phyloP scores from a whole-genome alignment of 805 yeast genomes.

The Cyberlindnera japonica region DNA sequence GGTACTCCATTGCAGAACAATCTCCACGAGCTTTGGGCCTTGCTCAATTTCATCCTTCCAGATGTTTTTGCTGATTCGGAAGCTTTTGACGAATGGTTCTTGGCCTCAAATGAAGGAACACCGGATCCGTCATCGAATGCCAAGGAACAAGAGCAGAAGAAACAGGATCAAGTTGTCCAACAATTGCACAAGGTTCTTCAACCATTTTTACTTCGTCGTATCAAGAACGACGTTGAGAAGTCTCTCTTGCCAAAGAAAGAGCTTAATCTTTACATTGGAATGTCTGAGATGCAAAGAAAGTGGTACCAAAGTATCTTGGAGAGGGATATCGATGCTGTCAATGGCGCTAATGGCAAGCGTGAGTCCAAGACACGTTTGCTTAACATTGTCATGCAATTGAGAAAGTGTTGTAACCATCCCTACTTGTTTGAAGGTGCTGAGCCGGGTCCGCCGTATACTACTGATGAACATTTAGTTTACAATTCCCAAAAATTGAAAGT shows the following conservation, averaged over 20 bases:
- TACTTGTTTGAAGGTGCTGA: conserved; percentile 84
- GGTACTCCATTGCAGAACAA: conserved; percentile 84
- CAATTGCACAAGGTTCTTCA: conserved; percentile 73
- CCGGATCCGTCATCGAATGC: conserved; percentile 33
- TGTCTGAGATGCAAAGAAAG: conserved; percentile 74
- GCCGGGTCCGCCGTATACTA: conserved; percentile 85
- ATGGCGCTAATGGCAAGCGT: conserved; percentile 72
- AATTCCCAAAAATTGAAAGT: conserved; percentile 72
- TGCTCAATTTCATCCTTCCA: conserved; percentile 70
- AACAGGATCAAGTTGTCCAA: conserved; percentile 51
- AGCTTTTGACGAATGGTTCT: conserved; percentile 75
- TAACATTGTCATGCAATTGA: conserved; percentile 79
- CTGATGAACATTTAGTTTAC: conserved; percentile 76
- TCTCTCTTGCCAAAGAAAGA: conserved; percentile 74
- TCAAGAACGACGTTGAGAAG: conserved; percentile 78
- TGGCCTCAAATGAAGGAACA: conserved; percentile 27
- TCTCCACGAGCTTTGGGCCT: conserved; percentile 77
- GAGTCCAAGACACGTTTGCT: conserved; percentile 73
- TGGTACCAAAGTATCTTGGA: conserved; percentile 78
- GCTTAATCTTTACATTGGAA: conserved; percentile 65
- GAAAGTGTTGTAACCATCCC: conserved; percentile 85
- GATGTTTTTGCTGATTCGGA: conserved; percentile 73
- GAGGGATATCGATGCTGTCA: conserved; percentile 80
- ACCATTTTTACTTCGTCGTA: conserved; percentile 73
- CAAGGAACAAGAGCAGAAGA: conserved; percentile 31